Evolutionary conservation across 345 rosid species (phyloP).

Genomic region (Anastatica hierochuntica): DNA sequence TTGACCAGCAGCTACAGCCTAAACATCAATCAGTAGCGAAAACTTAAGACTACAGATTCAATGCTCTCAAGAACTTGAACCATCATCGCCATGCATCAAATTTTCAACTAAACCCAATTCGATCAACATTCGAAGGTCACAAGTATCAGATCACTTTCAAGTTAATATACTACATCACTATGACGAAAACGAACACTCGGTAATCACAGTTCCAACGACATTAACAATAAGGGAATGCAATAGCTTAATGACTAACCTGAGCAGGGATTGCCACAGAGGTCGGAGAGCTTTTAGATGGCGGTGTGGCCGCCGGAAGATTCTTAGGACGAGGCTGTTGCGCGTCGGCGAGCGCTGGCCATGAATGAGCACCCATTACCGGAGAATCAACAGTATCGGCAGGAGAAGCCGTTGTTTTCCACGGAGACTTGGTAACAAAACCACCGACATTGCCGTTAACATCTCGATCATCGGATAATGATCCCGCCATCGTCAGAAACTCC

Average conservation of each 20-base stretch:
- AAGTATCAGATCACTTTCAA: neutral
- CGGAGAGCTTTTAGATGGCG: constrained; percentile 15
- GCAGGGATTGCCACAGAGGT: constrained; percentile 13
- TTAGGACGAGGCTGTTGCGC: constrained; percentile 48
- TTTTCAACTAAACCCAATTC: neutral
- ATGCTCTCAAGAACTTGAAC: neutral
- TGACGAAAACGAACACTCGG: neutral
- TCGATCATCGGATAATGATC: constrained; percentile 25
- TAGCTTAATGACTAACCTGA: constrained; percentile 28
- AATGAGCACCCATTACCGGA: constrained; percentile 61
- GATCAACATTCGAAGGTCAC: neutral
- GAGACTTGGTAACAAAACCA: constrained; percentile 43
- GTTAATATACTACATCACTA: neutral
- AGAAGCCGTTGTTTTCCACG: constrained; percentile 63
- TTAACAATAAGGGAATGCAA: neutral
- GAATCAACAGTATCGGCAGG: constrained; percentile 32
- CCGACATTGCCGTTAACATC: constrained; percentile 9
- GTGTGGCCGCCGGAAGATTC: constrained; percentile 21
- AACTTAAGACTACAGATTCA: neutral
- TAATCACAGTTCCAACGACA: neutral
- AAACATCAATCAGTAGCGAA: constrained; percentile 18
- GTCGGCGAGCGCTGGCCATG: constrained; percentile 86
- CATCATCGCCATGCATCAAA: constrained; percentile 6
- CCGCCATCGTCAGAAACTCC: constrained; percentile 19
- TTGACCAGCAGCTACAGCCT: constrained; percentile 45